These are phyloP conservation scores for Sporothrix luriei DNA, from an alignment of 2,329 filamentous ascomycete species.

Conservation along the genomic window DNA sequence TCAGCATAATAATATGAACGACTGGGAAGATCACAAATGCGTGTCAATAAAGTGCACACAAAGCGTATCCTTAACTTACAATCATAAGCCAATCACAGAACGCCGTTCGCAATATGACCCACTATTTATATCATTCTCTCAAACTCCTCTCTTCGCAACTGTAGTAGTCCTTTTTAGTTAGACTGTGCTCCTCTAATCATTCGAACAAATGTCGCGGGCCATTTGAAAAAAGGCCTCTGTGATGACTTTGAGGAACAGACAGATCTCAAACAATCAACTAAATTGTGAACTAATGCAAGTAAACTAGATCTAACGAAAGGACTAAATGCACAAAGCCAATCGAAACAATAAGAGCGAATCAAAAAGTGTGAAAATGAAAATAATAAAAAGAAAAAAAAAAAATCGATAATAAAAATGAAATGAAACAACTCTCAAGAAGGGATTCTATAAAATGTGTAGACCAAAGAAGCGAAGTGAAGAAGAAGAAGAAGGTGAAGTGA, in stretches of 20 bases:
- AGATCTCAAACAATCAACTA: neutral
- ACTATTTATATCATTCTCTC: neutral
- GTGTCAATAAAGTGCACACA: neutral
- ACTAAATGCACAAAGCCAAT: neutral
- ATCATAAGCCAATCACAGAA: slow-evolving; percentile 5
- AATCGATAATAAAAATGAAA: too few relatives aligned
- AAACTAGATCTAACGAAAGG: neutral
- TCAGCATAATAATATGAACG: neutral
- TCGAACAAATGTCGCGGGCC: neutral
- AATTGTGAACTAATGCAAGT: neutral
- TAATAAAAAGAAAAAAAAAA: too few relatives aligned
- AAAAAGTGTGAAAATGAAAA: slow-evolving; percentile 3
- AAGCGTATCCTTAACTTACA: neutral
- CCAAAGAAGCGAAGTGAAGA: neutral
- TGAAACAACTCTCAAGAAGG: neutral
- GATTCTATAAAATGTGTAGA: slow-evolving; percentile 11
- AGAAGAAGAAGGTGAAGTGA: neutral
- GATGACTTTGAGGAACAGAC: neutral
- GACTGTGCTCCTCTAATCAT: slow-evolving; percentile 11
- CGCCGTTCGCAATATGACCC: neutral
- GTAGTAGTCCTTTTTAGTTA: neutral
- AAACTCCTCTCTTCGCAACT: neutral
- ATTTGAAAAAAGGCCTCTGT: neutral
- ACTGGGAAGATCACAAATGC: neutral
- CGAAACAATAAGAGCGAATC: neutral